Percentiles rank a stretch among this genome's conserved stretches.
Conservation (phyloP, 1,139 yeast genomes). For the Debaryomyces nepalensis region DNA sequence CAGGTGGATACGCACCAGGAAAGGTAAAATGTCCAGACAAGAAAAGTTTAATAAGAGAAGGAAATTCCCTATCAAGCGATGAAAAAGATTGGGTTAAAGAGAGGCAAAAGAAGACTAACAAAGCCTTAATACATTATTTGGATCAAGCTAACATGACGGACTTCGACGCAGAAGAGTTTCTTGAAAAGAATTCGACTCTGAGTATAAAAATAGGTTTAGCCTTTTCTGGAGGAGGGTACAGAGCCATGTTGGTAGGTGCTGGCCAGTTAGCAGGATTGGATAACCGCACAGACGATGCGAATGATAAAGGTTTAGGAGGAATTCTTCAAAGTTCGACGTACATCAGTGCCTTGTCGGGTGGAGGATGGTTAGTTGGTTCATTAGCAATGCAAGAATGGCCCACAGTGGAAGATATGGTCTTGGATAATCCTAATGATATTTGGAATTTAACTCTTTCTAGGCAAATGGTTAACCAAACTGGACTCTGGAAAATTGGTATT, state of each 20-base stretch:
- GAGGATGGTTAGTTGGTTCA: constrained; percentile 44
- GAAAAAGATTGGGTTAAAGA: constrained; percentile 47
- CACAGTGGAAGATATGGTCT: constrained; percentile 38
- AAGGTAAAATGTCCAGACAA: constrained; percentile 57
- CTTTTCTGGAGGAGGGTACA: constrained; percentile 90
- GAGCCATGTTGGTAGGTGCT: constrained; percentile 92
- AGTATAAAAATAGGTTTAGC: constrained; percentile 68
- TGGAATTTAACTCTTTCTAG: constrained; percentile 42
- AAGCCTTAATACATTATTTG: constrained; percentile 59
- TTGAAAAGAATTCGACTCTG: constrained; percentile 36
- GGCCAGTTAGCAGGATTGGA: constrained; percentile 84
- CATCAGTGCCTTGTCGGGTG: constrained; percentile 46
- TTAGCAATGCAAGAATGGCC: constrained; percentile 40
- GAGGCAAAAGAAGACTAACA: constrained; percentile 58
- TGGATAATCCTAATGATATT: constrained; percentile 33
- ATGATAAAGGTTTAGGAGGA: constrained; percentile 42
- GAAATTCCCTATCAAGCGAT: constrained; percentile 35
- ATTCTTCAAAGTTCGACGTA: constrained; percentile 44
- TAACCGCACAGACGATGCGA: constrained; percentile 63
- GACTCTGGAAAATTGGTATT: constrained; percentile 26
- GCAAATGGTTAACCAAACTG: constrained; percentile 33
- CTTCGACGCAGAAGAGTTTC: constrained; percentile 55
- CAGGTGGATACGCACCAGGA: constrained; percentile 69
- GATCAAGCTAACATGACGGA: constrained; percentile 60
- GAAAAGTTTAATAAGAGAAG: constrained; percentile 39